Evolutionary conservation across 1,139 yeast species (phyloP).

Genomic region (Candida sojae): DNA sequence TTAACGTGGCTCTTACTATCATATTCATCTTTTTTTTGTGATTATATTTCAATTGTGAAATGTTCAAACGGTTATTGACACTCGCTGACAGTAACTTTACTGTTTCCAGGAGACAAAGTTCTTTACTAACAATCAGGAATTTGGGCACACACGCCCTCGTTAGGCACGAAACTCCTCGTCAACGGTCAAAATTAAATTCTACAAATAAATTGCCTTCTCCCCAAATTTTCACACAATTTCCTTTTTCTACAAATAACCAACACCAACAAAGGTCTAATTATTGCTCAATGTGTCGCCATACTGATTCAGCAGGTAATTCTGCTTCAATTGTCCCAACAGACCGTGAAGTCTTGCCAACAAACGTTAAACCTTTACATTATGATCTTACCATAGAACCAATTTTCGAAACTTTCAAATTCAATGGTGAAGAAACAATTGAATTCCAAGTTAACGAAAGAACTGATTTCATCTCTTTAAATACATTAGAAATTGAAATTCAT

Average conservation of each 20-base stretch:
- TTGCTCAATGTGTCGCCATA: conserved; percentile 16
- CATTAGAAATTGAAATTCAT: conserved; percentile 63
- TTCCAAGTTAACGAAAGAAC: conserved; percentile 61
- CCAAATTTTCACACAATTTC: neutral
- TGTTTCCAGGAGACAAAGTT: neutral
- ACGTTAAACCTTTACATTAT: conserved; percentile 74
- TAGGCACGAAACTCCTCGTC: neutral
- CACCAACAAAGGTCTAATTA: conserved; percentile 4
- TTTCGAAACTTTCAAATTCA: conserved; percentile 67
- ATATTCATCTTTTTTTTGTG: neutral
- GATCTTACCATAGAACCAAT: conserved; percentile 72
- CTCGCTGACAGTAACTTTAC: neutral
- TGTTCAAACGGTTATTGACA: neutral
- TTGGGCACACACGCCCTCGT: conserved; percentile 2
- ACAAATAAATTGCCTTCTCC: conserved; percentile 9
- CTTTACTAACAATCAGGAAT: neutral
- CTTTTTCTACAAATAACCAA: neutral
- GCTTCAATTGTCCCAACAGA: conserved; percentile 27
- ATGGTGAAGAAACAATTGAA: conserved; percentile 66
- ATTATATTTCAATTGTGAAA: neutral
- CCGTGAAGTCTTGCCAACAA: conserved; percentile 71
- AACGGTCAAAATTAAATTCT: neutral
- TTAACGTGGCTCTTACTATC: neutral
- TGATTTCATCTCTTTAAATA: conserved; percentile 55
- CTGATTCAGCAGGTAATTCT: conserved; percentile 13